A percentile compares a stretch with the other conserved stretches of the same genome.
Evolutionary conservation across 2,329 filamentous ascomycete species (phyloP).

Genomic region (Cyclaneusma minus): DNA sequence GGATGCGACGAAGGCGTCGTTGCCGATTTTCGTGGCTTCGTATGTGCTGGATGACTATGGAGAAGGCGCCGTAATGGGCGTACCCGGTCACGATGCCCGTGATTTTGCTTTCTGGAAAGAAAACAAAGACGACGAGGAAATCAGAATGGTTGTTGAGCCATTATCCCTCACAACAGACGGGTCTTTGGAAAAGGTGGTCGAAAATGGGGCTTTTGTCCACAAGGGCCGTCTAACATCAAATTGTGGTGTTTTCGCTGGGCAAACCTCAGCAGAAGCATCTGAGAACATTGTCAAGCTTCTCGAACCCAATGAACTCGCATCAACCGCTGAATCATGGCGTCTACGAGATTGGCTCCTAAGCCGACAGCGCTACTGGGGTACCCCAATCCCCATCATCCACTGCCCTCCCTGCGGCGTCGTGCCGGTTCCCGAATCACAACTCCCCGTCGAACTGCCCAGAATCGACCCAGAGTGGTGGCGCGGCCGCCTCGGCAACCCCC

Average conservation of each 20-base stretch:
- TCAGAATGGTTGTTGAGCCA: conserved; percentile 43
- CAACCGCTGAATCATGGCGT: conserved; percentile 57
- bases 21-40: conserved; percentile 69
- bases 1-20: conserved; percentile 32
- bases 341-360: conserved; percentile 83
- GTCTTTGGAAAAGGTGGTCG: conserved; percentile 26
- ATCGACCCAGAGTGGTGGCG: conserved; percentile 53
- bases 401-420: conserved; percentile 64
- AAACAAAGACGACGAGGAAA: conserved; percentile 43
- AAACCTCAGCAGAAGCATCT: conserved; percentile 46
- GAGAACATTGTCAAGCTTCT: conserved; percentile 42
- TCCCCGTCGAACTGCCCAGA: conserved; percentile 62
- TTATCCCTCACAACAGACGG: conserved; percentile 27
- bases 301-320: conserved; percentile 35
- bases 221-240: conserved; percentile 53
- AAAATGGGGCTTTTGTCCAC: conserved; percentile 41
- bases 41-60: conserved; percentile 80
- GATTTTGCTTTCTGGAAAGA: conserved; percentile 70
- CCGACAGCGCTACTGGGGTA: conserved; percentile 84
- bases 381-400: conserved; percentile 79
- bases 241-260: conserved; percentile 48
- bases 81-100: conserved; percentile 68
- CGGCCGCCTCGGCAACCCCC: conserved; percentile 59
- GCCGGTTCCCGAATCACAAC: conserved; percentile 58
- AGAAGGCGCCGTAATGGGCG: conserved; percentile 82